Conservation (phyloP, 257 asterid species). For the Linderniella brevidens region DNA sequence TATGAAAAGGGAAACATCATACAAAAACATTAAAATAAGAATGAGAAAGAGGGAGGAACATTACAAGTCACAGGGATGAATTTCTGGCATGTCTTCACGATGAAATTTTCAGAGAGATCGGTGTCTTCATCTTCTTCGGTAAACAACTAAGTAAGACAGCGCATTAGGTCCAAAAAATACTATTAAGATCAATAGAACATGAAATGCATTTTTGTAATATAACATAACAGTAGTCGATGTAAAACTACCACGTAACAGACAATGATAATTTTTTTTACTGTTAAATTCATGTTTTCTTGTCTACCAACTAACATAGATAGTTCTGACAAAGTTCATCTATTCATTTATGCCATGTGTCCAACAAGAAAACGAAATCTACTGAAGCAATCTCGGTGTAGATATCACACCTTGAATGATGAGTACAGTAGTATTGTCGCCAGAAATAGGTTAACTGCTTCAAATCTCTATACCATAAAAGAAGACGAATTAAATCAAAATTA, state of each 20-base stretch:
- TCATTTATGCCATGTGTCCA: neutral
- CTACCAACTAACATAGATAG: too few species aligned
- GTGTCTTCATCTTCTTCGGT: slow-evolving; percentile 62
- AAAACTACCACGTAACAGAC: neutral
- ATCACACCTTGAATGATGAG: slow-evolving; percentile 81
- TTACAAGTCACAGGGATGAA: slow-evolving; percentile 90
- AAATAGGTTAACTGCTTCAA: slow-evolving; percentile 63
- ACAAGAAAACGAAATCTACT: slow-evolving; percentile 4
- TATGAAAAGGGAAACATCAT: too few species aligned
- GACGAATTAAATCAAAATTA: neutral
- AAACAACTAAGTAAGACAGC: slow-evolving; percentile 37
- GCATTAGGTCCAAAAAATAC: slow-evolving; percentile 2
- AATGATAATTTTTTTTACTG: too few species aligned
- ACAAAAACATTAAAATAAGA: too few species aligned
- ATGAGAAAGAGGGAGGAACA: slow-evolving; percentile 11
- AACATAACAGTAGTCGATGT: neutral
- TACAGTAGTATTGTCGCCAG: slow-evolving; percentile 66
- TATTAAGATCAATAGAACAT: neutral
- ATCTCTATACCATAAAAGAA: slow-evolving; percentile 31
- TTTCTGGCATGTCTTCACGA: slow-evolving; percentile 88
- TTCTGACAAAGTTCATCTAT: neutral
- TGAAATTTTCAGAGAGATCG: slow-evolving; percentile 85
- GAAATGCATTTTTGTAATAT: neutral
- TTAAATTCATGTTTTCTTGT: too few species aligned
- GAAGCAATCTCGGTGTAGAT: slow-evolving; percentile 10